phyloP scores from a whole-genome alignment of 2,329 filamentous ascomycete genomes.

The Chaetomiaceae sp. region DNA sequence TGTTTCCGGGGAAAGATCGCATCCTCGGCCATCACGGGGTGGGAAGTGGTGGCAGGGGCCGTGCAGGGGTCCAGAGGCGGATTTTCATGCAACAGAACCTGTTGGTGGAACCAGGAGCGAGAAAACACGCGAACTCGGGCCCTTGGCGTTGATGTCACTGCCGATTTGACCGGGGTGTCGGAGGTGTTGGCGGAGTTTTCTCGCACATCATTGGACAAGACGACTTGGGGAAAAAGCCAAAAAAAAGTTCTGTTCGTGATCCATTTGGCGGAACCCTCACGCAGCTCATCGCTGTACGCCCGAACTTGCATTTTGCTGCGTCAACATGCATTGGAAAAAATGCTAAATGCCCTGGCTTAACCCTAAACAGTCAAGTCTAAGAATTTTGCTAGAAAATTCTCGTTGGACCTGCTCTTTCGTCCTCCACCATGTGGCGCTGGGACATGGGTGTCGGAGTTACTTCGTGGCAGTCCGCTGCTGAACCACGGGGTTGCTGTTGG shows the following conservation, averaged over 20 bases:
- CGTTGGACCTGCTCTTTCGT: too few species aligned
- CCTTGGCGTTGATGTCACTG: constrained; percentile 6
- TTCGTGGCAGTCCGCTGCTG: not conserved
- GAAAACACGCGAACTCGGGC: not conserved
- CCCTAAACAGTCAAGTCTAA: too few species aligned
- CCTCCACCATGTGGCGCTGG: not conserved
- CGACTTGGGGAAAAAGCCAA: not conserved
- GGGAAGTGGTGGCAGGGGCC: not conserved
- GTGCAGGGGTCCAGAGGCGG: too few species aligned
- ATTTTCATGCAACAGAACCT: not conserved
- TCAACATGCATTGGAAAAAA: too few species aligned
- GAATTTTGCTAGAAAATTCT: too few species aligned
- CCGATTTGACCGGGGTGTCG: constrained; percentile 7
- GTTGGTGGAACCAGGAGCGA: too few species aligned
- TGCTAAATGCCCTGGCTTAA: too few species aligned
- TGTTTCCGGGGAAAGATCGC: not conserved
- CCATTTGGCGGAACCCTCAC: too few species aligned
- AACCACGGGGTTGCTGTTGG: not conserved
- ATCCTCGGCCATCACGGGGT: not conserved
- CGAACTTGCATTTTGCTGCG: too few species aligned
- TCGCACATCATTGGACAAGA: not conserved
- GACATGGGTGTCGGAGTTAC: constrained; percentile 9
- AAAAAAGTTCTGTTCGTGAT: too few species aligned
- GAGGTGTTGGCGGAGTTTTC: constrained; percentile 5
- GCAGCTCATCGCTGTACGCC: too few species aligned